A percentile compares a stretch with the other conserved stretches of the same genome.
Conservation (phyloP, 2,329 filamentous ascomycete genomes). For the Ophiostoma australiae region DNA sequence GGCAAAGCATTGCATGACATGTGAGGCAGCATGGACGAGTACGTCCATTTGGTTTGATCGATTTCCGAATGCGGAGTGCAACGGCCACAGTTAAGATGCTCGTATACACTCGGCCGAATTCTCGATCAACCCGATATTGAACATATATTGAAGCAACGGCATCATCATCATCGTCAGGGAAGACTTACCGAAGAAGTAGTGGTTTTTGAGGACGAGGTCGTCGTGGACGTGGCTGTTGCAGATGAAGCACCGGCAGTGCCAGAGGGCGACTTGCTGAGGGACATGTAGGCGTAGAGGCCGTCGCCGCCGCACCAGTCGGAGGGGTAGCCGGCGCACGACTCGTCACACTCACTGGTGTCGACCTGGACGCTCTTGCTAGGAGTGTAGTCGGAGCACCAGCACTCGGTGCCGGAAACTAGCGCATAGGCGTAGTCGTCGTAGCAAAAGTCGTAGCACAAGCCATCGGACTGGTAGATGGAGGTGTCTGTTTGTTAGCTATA, state of each 20-base stretch:
- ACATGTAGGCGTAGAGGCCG: constrained; percentile 61
- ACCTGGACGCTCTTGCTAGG: constrained; percentile 46
- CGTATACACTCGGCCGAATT: no score
- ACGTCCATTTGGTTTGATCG: background rate
- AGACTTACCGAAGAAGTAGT: constrained; percentile 23
- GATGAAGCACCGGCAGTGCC: constrained; percentile 46
- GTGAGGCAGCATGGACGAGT: constrained; percentile 6
- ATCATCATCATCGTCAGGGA: background rate
- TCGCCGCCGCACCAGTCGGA: constrained; percentile 60
- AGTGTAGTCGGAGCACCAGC: constrained; percentile 70
- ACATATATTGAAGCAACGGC: no score
- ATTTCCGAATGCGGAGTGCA: background rate
- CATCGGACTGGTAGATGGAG: constrained; percentile 62
- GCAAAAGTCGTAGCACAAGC: constrained; percentile 61
- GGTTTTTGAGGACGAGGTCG: background rate
- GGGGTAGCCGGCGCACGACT: constrained; percentile 63
- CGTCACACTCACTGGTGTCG: constrained; percentile 47
- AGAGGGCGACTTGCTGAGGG: constrained; percentile 48
- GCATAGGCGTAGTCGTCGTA: constrained; percentile 57
- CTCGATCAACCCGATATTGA: no score
- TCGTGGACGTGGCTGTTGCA: background rate
- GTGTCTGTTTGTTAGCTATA: constrained; percentile 38
- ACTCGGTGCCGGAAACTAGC: constrained; percentile 58
- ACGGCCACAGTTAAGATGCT: background rate
- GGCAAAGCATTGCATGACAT: background rate